A percentile compares a stretch with the other conserved stretches of the same genome.
Conservation (phyloP, 768 basidiomycete genomes). For the Lactifluus piperatus region DNA sequence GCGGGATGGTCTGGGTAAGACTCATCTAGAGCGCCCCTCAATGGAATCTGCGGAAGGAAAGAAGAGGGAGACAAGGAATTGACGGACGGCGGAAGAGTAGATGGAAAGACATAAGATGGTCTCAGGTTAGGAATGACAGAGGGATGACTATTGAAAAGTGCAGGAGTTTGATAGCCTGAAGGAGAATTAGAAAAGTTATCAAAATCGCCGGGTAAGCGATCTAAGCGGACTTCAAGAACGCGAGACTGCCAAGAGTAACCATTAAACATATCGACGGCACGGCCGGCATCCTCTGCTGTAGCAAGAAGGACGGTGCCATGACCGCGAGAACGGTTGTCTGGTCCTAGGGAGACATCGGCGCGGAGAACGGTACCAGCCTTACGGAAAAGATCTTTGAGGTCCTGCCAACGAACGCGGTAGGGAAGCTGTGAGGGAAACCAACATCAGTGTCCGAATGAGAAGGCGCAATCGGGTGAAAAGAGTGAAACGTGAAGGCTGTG, state of each 20-base stretch:
- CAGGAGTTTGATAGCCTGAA: conserved; percentile 4
- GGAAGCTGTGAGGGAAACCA: conserved; percentile 53
- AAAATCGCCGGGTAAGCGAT: conserved; percentile 49
- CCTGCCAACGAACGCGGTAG: conserved; percentile 97
- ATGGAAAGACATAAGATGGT: not conserved
- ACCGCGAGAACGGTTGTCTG: conserved; percentile 87
- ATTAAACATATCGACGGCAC: conserved; percentile 94
- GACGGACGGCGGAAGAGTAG: conserved; percentile 4
- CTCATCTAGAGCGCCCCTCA: conserved; percentile 13
- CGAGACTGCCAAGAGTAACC: conserved; percentile 97
- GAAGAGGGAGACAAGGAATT: conserved; percentile 19
- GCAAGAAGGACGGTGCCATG: conserved; percentile 93
- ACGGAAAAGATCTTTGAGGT: conserved; percentile 95
- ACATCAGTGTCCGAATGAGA: not conserved
- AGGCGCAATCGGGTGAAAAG: not conserved
- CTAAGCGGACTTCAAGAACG: conserved; percentile 83
- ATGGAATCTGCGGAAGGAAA: conserved; percentile 12
- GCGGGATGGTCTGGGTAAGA: conserved; percentile 18
- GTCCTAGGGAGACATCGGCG: conserved; percentile 47
- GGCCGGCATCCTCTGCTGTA: conserved; percentile 87
- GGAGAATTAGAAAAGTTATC: conserved; percentile 16
- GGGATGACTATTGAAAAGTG: conserved; percentile 5
- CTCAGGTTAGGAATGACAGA: conserved; percentile 10
- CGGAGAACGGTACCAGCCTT: conserved; percentile 70
- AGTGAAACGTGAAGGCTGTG: conserved; percentile 5